phyloP scores from a whole-genome alignment of 1,284 basidiomycete genomes.

The Tetrapyrgos nigripes region DNA sequence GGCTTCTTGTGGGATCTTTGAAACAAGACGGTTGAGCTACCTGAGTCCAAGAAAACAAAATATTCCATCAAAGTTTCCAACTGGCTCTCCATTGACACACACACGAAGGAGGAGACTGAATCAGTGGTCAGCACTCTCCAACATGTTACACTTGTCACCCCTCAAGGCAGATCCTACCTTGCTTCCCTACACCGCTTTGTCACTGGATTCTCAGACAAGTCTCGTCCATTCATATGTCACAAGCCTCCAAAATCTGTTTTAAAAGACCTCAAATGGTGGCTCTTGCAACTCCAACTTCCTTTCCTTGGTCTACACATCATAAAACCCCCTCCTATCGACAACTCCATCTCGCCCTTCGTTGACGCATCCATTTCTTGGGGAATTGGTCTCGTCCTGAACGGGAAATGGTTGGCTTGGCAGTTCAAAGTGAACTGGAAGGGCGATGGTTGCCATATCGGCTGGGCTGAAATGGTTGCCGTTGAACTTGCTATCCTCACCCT shows the following conservation, averaged over 20 bases:
- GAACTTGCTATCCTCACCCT: no score
- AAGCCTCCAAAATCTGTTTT: constrained; percentile 18
- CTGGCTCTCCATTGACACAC: neutral
- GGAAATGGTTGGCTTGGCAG: constrained; percentile 33
- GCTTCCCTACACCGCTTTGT: constrained; percentile 17
- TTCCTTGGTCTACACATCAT: constrained; percentile 17
- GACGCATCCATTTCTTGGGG: constrained; percentile 33
- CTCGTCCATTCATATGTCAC: neutral
- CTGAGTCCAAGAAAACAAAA: no score
- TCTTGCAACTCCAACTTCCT: neutral
- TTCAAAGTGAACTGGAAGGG: constrained; percentile 27
- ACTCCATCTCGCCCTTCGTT: constrained; percentile 25
- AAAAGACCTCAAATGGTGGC: constrained; percentile 19
- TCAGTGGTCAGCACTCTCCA: constrained; percentile 19
- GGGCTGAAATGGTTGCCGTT: constrained; percentile 45
- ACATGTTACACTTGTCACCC: constrained; percentile 21
- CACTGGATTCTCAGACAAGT: constrained; percentile 4
- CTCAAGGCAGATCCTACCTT: neutral
- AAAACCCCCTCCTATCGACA: neutral
- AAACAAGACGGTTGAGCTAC: no score
- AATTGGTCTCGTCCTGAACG: constrained; percentile 29
- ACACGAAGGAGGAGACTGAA: neutral
- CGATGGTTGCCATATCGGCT: constrained; percentile 35
- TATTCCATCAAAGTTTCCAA: no score
- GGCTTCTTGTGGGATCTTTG: no score